A percentile compares a stretch with the other conserved stretches of the same genome.
Conservation (phyloP, 768 basidiomycete genomes). For the Lactarius psammicola region DNA sequence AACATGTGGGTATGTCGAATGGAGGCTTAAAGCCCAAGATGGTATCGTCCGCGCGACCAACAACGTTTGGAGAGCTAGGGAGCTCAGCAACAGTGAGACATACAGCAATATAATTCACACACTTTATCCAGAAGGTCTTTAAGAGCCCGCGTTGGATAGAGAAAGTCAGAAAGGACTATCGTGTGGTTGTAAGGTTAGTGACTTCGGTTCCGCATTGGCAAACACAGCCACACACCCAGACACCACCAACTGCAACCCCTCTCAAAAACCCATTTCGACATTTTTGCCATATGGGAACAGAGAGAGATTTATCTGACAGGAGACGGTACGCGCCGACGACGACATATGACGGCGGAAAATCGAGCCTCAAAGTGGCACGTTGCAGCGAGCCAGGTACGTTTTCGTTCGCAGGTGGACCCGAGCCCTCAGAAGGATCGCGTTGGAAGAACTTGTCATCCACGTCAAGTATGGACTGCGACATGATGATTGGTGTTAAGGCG, state of each 20-base stretch:
- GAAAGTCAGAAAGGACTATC: constrained; percentile 70
- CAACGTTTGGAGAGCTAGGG: constrained; percentile 58
- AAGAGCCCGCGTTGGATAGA: constrained; percentile 69
- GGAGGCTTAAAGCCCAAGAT: constrained; percentile 66
- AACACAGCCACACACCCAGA: constrained; percentile 54
- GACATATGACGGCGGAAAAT: constrained; percentile 80
- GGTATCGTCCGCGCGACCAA: constrained; percentile 59
- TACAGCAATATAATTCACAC: constrained; percentile 23
- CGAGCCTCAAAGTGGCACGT: constrained; percentile 58
- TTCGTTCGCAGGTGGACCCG: constrained; percentile 2
- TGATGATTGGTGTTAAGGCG: neutral
- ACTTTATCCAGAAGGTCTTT: constrained; percentile 62
- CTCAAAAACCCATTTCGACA: constrained; percentile 73
- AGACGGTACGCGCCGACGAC: constrained; percentile 83
- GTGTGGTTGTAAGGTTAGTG: neutral
- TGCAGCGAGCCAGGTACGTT: constrained; percentile 37
- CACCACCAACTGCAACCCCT: constrained; percentile 63
- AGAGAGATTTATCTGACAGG: constrained; percentile 66
- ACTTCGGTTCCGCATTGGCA: neutral
- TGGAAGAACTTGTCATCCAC: neutral
- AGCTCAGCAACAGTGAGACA: neutral
- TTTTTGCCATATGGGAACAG: constrained; percentile 79
- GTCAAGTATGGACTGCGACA: constrained; percentile 14
- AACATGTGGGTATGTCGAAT: constrained; percentile 70
- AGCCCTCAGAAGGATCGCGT: constrained; percentile 12